Conservation (phyloP, 148 eudicot species). For the Mesembryanthemum crystallinum region DNA sequence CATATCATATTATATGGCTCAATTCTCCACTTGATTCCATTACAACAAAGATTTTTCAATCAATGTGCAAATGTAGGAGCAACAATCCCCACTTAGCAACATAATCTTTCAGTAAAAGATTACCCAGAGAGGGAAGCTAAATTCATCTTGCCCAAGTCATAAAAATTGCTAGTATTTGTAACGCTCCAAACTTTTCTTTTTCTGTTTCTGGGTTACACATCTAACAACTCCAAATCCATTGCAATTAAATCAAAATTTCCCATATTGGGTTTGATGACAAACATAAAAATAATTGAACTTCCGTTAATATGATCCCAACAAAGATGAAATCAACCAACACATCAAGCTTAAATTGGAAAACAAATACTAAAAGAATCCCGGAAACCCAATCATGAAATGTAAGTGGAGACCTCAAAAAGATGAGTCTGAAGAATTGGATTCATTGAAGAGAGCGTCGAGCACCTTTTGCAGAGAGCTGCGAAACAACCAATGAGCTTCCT, state of each 20-base stretch:
- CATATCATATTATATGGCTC: neutral
- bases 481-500: slow-evolving; percentile 2
- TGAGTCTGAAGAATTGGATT: slow-evolving; percentile 61
- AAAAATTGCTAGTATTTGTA: neutral
- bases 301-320: neutral
- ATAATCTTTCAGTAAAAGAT: neutral
- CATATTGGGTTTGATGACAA: neutral
- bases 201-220: neutral
- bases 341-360: neutral
- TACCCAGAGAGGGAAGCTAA: neutral
- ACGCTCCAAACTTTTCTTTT: slow-evolving; percentile 5
- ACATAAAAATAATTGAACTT: neutral
- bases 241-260: neutral
- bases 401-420: slow-evolving; percentile 53
- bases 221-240: neutral
- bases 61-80: slow-evolving; percentile 5
- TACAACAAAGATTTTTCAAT: neutral
- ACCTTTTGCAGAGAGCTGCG: slow-evolving; percentile 79
- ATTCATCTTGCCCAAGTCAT: neutral
- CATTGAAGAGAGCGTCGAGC: slow-evolving; percentile 76
- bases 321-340: slow-evolving; percentile 13
- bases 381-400: neutral
- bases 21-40: neutral
- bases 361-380: neutral
- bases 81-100: neutral